Evolutionary conservation across 2,329 filamentous ascomycete species (phyloP).

Genomic region (Epichloe bromicola): DNA sequence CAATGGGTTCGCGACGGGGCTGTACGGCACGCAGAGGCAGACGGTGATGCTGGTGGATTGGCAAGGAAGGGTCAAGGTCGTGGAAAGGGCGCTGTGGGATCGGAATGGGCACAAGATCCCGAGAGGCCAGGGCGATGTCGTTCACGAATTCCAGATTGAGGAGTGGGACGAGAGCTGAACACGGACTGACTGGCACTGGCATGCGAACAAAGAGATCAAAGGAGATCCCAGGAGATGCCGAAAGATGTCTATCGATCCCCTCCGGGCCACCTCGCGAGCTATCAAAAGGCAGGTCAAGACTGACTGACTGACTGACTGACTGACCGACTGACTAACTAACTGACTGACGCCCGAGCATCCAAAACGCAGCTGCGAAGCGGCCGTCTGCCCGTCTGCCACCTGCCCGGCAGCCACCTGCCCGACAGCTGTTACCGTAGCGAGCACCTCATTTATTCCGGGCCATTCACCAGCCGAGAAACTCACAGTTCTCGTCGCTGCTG

Average conservation of each 20-base stretch:
- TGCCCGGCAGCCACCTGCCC: conserved; percentile 5
- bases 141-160: conserved; percentile 43
- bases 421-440: neutral
- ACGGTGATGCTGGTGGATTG: conserved; percentile 49
- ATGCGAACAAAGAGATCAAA: too few species aligned
- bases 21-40: conserved; percentile 54
- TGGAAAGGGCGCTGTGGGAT: conserved; percentile 48
- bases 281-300: too few species aligned
- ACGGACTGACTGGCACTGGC: neutral
- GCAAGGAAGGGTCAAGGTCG: conserved; percentile 47
- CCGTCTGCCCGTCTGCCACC: neutral
- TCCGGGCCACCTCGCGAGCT: too few species aligned
- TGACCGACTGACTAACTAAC: neutral
- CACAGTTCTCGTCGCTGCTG: neutral
- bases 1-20: conserved; percentile 39
- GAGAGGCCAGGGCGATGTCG: conserved; percentile 41
- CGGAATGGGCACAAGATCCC: conserved; percentile 40
- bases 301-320: neutral
- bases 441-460: neutral
- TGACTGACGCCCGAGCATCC: neutral
- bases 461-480: neutral
- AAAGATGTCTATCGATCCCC: neutral
- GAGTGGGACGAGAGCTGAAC: conserved; percentile 28
- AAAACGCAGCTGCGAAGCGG: neutral
- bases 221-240: too few species aligned